Base-by-base conservation (phyloP, 306 rosid species). In the Corylus heterophylla region DNA sequence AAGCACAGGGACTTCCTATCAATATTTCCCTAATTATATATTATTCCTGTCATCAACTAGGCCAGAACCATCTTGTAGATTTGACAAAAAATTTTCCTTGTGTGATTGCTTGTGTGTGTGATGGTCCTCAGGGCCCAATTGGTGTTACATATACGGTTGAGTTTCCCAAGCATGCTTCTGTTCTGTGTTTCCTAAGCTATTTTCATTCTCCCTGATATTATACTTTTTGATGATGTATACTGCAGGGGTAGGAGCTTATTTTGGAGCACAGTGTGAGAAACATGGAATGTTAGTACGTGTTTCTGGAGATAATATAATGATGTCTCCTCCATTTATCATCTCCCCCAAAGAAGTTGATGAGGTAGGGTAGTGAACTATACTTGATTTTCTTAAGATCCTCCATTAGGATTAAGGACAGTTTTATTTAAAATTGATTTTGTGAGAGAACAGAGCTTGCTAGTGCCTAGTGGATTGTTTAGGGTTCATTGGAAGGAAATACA, bases 281-380 rank as follows among this genome's bases (percentile, higher is more conserved):
- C 74, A 79, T 31, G 99, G 98, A 63, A 89, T 95, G 99, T 75
- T 92, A 76, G 90, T 93, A 58, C 93, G 99, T 8, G 91, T 91
- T 2, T 25, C 93, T 4, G 99, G 97, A 31, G 97, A 95, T 86
- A 87, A 4, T 77, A 93, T 90, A 83, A 88, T 93, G 93, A 91
- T 95, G 98, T 90, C 87, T 64, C 99, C 99, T 18, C 93, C 99
- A 52, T 88, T 84, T 74, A 88, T 89, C 8, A 85, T 95, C 5
- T 75, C 94, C 56, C 86, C 90, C 4, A 80, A 80, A 73, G 97
- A 95, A 88, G 55, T 91, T 76, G 96, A 95, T 1, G 88, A 93
- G 98, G 98, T 95, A 91, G 73, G 80, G 48, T 71, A 7, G 27
- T 74, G 69, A 67, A 61, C 35, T 51, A 73, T 5, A 29, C 61